A percentile compares a stretch with the other conserved stretches of the same genome.
These are phyloP conservation scores for Arabis alpina DNA, from an alignment of 345 rosid genomes.

Conservation along the genomic window DNA sequence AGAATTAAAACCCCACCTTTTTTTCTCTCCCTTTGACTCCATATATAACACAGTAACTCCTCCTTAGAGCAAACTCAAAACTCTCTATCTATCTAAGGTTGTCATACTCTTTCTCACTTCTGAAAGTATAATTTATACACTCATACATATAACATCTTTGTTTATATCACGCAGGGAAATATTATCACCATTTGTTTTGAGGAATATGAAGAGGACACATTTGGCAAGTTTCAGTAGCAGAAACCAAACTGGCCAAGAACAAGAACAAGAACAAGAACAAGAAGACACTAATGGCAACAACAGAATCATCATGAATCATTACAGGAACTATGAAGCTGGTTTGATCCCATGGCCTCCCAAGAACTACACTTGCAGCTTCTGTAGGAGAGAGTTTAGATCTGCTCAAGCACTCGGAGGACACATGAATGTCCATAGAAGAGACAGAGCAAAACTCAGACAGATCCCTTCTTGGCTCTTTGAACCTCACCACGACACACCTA, in stretches of 20 bases:
- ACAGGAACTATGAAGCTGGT: constrained; percentile 41
- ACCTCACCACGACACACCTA: constrained; percentile 42
- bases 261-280: constrained; percentile 22
- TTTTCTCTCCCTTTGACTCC: constrained; percentile 28
- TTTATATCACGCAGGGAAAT: constrained; percentile 22
- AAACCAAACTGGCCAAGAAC: constrained; percentile 18
- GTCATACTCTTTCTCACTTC: constrained; percentile 6
- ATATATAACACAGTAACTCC: constrained; percentile 30
- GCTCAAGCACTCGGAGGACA: constrained; percentile 87
- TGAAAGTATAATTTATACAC: not conserved
- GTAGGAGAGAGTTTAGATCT: constrained; percentile 60
- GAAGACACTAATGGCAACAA: constrained; percentile 17
- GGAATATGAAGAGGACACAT: constrained; percentile 41
- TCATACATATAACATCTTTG: constrained; percentile 7
- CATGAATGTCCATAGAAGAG: constrained; percentile 78
- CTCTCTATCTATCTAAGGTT: constrained; percentile 30
- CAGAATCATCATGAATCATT: constrained; percentile 38
- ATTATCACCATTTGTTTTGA: constrained; percentile 3
- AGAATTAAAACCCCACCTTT: constrained; percentile 31
- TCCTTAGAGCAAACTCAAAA: constrained; percentile 5
- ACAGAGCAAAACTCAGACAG: constrained; percentile 62
- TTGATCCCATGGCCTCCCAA: constrained; percentile 56
- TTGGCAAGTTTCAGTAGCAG: constrained; percentile 34
- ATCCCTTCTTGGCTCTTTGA: constrained; percentile 56
- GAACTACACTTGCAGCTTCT: constrained; percentile 62